Evolutionary conservation across 352 stramenopile species (phyloP).

Genomic region (Phytophthora pini): DNA sequence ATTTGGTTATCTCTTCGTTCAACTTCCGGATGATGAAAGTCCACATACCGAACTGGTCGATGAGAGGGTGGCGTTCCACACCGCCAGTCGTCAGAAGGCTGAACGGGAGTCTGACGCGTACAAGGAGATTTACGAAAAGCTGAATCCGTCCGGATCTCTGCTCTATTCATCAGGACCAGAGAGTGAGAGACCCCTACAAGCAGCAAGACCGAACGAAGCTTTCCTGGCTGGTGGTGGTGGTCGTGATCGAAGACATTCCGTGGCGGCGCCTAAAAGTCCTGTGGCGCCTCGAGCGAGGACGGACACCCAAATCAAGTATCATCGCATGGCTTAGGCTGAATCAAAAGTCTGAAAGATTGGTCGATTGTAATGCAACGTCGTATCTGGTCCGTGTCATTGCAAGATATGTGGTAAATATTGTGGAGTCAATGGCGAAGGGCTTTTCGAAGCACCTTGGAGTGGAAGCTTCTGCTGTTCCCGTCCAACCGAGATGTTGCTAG

Average conservation of each 20-base stretch:
- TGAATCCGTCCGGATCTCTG: conserved; percentile 21
- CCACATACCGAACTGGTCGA: conserved; percentile 17
- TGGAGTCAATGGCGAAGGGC: too few relatives aligned
- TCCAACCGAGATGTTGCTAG: too few relatives aligned
- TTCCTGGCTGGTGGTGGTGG: conserved; percentile 24
- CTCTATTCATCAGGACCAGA: conserved; percentile 9
- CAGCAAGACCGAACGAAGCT: conserved; percentile 34
- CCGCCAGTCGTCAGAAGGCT: conserved; percentile 17
- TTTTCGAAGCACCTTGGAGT: too few relatives aligned
- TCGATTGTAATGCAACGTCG: too few relatives aligned
- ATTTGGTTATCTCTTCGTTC: conserved; percentile 41
- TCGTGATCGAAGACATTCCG: conserved; percentile 19
- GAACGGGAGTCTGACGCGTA: conserved; percentile 30
- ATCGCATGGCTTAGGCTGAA: conserved; percentile 16
- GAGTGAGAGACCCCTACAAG: conserved; percentile 20
- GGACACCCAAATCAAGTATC: conserved; percentile 17
- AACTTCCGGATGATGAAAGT: conserved; percentile 36
- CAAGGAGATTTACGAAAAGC: conserved; percentile 33
- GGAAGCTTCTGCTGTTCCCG: too few relatives aligned
- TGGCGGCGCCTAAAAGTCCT: conserved; percentile 18
- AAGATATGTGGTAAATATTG: too few relatives aligned
- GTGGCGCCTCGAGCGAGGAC: conserved; percentile 1
- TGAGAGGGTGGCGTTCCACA: conserved; percentile 15
- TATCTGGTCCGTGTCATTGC: neutral
- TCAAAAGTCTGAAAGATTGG: too few relatives aligned